Conservation (phyloP, 2,329 filamentous ascomycete species). For the Dactylonectria macrodidyma region DNA sequence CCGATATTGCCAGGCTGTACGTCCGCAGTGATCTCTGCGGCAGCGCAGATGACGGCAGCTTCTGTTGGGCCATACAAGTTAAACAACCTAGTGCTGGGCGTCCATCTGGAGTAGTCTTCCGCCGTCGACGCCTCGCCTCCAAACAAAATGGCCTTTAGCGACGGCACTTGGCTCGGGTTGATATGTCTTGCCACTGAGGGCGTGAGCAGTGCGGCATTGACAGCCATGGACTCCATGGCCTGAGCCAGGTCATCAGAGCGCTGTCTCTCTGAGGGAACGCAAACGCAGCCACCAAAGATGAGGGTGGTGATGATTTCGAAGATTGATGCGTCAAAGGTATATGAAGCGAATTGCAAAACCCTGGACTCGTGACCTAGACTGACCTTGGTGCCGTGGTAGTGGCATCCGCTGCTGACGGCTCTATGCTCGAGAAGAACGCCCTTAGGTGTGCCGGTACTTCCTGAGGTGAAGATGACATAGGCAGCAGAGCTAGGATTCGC, state of each 20-base stretch:
- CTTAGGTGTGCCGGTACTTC: conserved; percentile 20
- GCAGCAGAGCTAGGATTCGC: background rate
- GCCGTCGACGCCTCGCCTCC: conserved; percentile 19
- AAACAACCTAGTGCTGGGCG: conserved; percentile 6
- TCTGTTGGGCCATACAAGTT: conserved; percentile 30
- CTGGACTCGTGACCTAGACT: conserved; percentile 14
- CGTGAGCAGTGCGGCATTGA: conserved; percentile 28
- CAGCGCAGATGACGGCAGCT: conserved; percentile 22
- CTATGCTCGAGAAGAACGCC: conserved; percentile 27
- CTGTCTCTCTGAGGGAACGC: conserved; percentile 19
- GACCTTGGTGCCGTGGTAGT: conserved; percentile 14
- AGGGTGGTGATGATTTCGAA: conserved; percentile 30
- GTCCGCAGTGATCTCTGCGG: background rate
- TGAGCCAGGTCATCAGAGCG: background rate
- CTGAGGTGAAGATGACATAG: conserved; percentile 34
- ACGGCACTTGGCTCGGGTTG: conserved; percentile 14
- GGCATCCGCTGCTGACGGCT: conserved; percentile 25
- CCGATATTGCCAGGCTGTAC: conserved; percentile 21
- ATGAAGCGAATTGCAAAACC: conserved; percentile 27
- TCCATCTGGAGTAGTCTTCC: conserved; percentile 16
- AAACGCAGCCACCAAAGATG: conserved; percentile 24
- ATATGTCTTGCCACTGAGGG: conserved; percentile 24
- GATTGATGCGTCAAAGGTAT: conserved; percentile 29
- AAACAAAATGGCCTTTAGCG: conserved; percentile 14
- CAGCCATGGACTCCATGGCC: conserved; percentile 8